These are phyloP conservation scores for Diddensiella transvaalensis DNA, from an alignment of 805 yeast genomes.

Conservation along the genomic window DNA sequence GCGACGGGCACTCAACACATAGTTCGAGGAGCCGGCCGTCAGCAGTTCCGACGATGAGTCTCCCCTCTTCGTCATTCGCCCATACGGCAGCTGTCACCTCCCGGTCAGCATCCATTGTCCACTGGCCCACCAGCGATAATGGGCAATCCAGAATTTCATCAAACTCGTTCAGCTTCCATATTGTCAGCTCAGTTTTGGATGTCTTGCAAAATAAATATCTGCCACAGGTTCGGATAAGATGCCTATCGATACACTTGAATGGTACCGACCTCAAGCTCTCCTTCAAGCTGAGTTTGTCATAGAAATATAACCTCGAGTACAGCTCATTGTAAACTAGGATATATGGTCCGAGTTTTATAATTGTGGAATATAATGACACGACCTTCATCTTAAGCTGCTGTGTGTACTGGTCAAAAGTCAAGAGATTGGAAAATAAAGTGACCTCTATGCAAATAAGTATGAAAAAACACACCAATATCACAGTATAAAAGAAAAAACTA, in stretches of 20 bases:
- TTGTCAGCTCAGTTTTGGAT: not conserved
- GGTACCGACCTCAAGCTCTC: not conserved
- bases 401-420: too few relatives aligned
- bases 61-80: conserved; percentile 1
- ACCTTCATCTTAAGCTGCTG: not conserved
- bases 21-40: not conserved
- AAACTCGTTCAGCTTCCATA: conserved; percentile 1
- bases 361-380: not conserved
- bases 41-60: not conserved
- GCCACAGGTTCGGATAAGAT: not conserved
- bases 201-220: conserved; percentile 1
- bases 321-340: conserved; percentile 2
- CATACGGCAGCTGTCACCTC: not conserved
- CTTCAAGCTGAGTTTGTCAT: not conserved
- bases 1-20: not conserved
- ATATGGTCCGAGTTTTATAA: conserved; percentile 1
- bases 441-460: too few relatives aligned
- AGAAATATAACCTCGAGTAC: conserved; percentile 2
- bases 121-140: not conserved
- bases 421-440: too few relatives aligned
- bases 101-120: not conserved
- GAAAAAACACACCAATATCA: too few relatives aligned
- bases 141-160: not conserved
- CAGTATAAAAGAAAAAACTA: too few relatives aligned
- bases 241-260: not conserved